Evolutionary conservation across 1,284 basidiomycete genomes (phyloP).

Genomic region (Ceratobasidium sp.): DNA sequence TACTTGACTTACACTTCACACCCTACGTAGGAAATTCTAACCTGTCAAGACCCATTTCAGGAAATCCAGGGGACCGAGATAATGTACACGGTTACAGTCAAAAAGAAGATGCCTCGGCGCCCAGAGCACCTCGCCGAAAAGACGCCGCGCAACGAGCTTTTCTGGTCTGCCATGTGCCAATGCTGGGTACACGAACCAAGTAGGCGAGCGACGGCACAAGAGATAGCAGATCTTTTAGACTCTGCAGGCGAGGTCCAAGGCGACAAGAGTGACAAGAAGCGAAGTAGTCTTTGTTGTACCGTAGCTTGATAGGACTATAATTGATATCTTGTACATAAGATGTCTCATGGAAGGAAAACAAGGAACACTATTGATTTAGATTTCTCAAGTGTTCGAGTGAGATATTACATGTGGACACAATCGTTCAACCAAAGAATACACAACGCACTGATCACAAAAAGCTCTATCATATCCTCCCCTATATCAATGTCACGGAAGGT

Average conservation of each 20-base stretch:
- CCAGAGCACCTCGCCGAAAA: neutral
- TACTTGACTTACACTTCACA: neutral
- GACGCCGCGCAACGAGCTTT: neutral
- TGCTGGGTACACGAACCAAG: neutral
- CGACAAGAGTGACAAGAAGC: no score
- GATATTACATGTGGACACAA: no score
- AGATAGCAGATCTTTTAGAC: neutral
- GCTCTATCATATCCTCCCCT: conserved; percentile 35
- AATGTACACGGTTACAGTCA: neutral
- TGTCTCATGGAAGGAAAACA: no score
- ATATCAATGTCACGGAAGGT: neutral
- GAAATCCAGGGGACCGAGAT: neutral
- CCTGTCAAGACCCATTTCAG: neutral
- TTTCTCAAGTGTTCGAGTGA: no score
- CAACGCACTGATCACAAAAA: neutral
- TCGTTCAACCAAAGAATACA: neutral
- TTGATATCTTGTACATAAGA: no score
- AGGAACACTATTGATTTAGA: no score
- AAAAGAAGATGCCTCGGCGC: neutral
- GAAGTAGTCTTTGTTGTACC: no score
- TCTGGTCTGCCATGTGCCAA: neutral
- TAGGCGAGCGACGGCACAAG: conserved; percentile 1
- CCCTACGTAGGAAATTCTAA: conserved; percentile 1
- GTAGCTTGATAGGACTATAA: no score
- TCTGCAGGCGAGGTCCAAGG: neutral